These are phyloP conservation scores for Metschnikowia colocasiae DNA, from an alignment of 805 yeast genomes.

Conservation along the genomic window DNA sequence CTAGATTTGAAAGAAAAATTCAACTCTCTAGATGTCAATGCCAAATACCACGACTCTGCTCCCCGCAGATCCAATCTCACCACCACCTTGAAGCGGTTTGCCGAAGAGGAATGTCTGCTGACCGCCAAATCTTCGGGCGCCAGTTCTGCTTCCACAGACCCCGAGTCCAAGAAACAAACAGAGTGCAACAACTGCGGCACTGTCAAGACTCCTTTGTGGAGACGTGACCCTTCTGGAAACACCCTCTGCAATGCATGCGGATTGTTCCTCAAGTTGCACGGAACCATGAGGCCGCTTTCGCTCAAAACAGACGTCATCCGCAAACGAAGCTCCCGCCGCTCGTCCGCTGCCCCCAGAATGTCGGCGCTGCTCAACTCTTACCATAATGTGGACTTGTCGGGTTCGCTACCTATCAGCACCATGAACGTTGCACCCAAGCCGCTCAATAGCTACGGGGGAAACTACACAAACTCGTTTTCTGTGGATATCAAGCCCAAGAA, in stretches of 20 bases:
- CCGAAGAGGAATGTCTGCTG: background rate
- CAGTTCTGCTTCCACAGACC: background rate
- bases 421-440: constrained; percentile 6
- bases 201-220: constrained; percentile 58
- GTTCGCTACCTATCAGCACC: constrained; percentile 10
- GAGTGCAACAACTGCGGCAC: constrained; percentile 60
- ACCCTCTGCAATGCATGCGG: constrained; percentile 67
- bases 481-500: constrained; percentile 29
- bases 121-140: background rate
- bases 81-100: constrained; percentile 9
- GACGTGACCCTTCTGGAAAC: constrained; percentile 56
- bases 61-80: constrained; percentile 16
- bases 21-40: background rate
- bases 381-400: constrained; percentile 4
- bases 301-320: constrained; percentile 56
- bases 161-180: constrained; percentile 19
- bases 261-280: constrained; percentile 55
- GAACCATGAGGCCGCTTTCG: constrained; percentile 58
- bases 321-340: constrained; percentile 47
- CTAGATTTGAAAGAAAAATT: background rate
- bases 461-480: constrained; percentile 8
- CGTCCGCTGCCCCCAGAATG: constrained; percentile 12
- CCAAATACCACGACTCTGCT: background rate
- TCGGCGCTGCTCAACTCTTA: constrained; percentile 8
- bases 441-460: constrained; percentile 9